phyloP scores from a whole-genome alignment of 2,329 filamentous ascomycete species.

The Pseudogymnoascus sp. region DNA sequence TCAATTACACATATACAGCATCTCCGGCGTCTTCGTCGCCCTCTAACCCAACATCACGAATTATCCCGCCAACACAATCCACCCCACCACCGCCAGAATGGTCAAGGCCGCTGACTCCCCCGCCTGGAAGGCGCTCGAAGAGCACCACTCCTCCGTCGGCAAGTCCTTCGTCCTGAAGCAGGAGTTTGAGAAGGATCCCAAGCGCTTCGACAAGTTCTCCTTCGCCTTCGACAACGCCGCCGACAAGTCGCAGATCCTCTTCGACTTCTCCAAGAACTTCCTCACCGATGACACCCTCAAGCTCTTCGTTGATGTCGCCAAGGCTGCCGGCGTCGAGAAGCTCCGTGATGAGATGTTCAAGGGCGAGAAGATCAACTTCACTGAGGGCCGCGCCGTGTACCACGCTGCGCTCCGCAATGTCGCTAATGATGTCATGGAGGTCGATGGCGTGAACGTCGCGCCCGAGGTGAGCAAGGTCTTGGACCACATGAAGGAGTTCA shows the following conservation, averaged over 20 bases:
- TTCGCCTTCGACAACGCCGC: conserved; percentile 73
- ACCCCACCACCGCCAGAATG: conserved; percentile 41
- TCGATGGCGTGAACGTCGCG: conserved; percentile 89
- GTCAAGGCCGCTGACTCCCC: conserved; percentile 78
- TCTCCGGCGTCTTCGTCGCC: background rate
- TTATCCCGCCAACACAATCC: background rate
- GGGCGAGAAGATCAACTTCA: conserved; percentile 99
- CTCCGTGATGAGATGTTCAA: conserved; percentile 96
- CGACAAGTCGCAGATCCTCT: conserved; percentile 80
- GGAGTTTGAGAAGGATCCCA: conserved; percentile 79
- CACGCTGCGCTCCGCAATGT: conserved; percentile 91
- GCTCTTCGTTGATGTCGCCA: conserved; percentile 80
- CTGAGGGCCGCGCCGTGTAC: conserved; percentile 91
- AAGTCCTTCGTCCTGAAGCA: conserved; percentile 90
- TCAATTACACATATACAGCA: background rate
- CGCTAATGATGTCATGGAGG: conserved; percentile 70
- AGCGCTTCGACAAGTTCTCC: conserved; percentile 86
- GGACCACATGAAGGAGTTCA: conserved; percentile 97
- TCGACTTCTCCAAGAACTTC: conserved; percentile 99
- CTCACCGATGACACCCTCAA: conserved; percentile 85
- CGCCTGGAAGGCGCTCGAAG: conserved; percentile 84
- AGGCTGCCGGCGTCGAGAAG: conserved; percentile 84
- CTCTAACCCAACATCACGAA: background rate
- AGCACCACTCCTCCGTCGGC: conserved; percentile 79
- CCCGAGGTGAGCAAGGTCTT: conserved; percentile 86